A percentile compares a stretch with the other conserved stretches of the same genome.
These are phyloP conservation scores for Hygrocybe coccinea DNA, from an alignment of 768 basidiomycete genomes.

Conservation along the genomic window DNA sequence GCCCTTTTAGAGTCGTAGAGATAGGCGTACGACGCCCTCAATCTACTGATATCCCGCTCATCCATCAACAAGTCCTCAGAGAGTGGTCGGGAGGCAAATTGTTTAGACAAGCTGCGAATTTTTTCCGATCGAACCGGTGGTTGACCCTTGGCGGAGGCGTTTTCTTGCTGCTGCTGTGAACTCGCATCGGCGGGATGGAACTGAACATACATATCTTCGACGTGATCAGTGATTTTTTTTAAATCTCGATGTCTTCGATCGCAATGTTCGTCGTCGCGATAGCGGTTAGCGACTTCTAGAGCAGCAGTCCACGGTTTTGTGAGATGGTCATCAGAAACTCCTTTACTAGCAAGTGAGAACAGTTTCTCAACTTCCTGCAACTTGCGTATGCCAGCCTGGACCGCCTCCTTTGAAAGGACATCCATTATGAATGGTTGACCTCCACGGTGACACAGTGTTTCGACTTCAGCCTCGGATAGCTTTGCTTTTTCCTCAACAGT, in stretches of 20 bases:
- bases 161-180: neutral
- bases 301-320: constrained; percentile 38
- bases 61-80: constrained; percentile 19
- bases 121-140: constrained; percentile 44
- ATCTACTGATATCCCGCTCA: constrained; percentile 29
- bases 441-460: constrained; percentile 6
- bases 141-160: constrained; percentile 29
- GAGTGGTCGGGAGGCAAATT: constrained; percentile 34
- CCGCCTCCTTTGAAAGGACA: constrained; percentile 11
- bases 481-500: constrained; percentile 2
- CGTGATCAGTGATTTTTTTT: constrained; percentile 36
- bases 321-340: constrained; percentile 21
- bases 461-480: constrained; percentile 20
- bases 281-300: constrained; percentile 17
- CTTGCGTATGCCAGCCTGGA: neutral
- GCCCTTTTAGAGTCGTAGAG: constrained; percentile 27
- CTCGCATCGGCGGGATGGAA: constrained; percentile 11
- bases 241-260: constrained; percentile 31
- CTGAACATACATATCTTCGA: constrained; percentile 27
- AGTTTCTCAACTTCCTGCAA: constrained; percentile 1
- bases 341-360: neutral
- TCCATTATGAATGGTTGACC: constrained; percentile 30
- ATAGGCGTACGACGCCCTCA: constrained; percentile 50
- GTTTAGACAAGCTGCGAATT: constrained; percentile 39
- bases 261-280: constrained; percentile 12